These are phyloP conservation scores for Crithidia sp. DNA, from an alignment of 208 protist genomes.

Conservation along the genomic window DNA sequence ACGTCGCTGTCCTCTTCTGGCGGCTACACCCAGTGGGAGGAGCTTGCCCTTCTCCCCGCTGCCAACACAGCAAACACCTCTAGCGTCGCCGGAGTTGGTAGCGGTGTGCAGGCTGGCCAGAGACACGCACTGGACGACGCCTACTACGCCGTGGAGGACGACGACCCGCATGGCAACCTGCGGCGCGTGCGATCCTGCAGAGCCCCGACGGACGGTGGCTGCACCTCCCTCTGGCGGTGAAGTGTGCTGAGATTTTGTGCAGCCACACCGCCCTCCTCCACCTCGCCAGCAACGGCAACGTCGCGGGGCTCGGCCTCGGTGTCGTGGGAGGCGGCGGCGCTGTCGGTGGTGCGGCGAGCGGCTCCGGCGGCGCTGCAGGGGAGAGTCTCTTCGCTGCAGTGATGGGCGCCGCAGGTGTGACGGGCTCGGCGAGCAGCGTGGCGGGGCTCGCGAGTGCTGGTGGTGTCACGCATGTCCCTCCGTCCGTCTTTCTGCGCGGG, in stretches of 20 bases:
- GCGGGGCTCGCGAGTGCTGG: conserved; percentile 1
- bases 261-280: conserved; percentile 57
- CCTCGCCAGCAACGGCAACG: conserved; percentile 48
- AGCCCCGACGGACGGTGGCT: conserved; percentile 78
- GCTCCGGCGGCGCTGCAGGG: conserved; percentile 12
- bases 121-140: not conserved
- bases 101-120: no score
- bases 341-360: conserved; percentile 14
- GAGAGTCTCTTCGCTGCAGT: conserved; percentile 24
- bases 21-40: conserved; percentile 64
- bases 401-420: conserved; percentile 12
- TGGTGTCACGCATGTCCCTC: not conserved
- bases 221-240: conserved; percentile 71
- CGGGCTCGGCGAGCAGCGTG: not conserved
- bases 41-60: conserved; percentile 35
- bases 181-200: conserved; percentile 36
- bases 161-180: conserved; percentile 31
- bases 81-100: not conserved
- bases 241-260: conserved; percentile 67
- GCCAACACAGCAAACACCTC: not conserved
- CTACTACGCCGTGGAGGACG: conserved; percentile 22
- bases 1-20: conserved; percentile 3
- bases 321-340: conserved; percentile 1
- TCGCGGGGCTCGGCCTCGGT: conserved; percentile 10
- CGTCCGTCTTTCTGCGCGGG: conserved; percentile 37